A percentile compares a stretch with the other conserved stretches of the same genome.
Conservation (phyloP, 331 rosid species). For the Ulmus americana region DNA sequence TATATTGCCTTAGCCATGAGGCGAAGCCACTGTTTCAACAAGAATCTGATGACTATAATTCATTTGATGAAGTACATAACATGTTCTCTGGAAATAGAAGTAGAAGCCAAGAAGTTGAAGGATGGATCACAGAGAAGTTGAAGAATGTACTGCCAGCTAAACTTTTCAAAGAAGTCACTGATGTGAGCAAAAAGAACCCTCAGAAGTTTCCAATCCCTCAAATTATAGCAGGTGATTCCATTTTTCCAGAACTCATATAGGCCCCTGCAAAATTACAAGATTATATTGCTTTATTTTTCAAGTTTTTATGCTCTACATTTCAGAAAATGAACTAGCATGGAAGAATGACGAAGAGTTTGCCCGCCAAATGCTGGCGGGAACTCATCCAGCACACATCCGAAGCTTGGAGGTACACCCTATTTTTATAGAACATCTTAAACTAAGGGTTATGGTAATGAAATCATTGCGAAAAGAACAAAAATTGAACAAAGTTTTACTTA, state of each 20-base stretch:
- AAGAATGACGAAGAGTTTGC: constrained; percentile 63
- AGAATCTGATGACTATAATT: constrained; percentile 26
- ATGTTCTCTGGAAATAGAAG: constrained; percentile 32
- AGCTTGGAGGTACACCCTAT: constrained; percentile 40
- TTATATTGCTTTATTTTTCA: constrained; percentile 8
- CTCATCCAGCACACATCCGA: constrained; percentile 51
- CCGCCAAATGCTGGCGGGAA: constrained; percentile 75
- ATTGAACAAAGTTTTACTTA: too few species aligned
- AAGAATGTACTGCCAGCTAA: constrained; percentile 33
- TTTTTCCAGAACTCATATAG: too few species aligned
- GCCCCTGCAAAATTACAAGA: neutral
- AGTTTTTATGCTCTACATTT: neutral
- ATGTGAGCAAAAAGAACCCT: constrained; percentile 26
- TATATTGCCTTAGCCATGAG: constrained; percentile 35
- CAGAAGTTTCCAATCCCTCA: constrained; percentile 40
- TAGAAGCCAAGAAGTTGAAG: constrained; percentile 28
- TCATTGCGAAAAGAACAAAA: too few species aligned
- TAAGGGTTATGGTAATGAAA: too few species aligned
- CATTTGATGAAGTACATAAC: constrained; percentile 42
- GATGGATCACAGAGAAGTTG: constrained; percentile 36
- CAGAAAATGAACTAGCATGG: constrained; percentile 60
- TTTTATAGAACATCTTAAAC: neutral
- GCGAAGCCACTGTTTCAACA: constrained; percentile 16
- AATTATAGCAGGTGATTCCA: constrained; percentile 38
- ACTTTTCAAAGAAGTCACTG: constrained; percentile 30